These are phyloP conservation scores for Candida frijolesensis DNA, from an alignment of 1,139 yeast species.

Conservation along the genomic window DNA sequence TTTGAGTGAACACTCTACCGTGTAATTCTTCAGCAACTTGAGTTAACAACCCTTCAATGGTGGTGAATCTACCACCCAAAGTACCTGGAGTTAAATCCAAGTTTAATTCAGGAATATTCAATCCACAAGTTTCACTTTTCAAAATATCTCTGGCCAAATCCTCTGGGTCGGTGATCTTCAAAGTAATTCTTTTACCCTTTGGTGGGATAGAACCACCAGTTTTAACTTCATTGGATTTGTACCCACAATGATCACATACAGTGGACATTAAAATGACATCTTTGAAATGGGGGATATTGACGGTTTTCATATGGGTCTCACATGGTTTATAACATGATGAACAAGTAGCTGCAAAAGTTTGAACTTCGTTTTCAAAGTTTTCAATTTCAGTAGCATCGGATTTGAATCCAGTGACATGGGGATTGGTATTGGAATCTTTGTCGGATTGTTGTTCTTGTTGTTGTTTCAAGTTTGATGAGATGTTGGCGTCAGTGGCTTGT, in stretches of 20 bases:
- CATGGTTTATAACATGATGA: constrained; percentile 83
- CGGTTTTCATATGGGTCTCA: constrained; percentile 95
- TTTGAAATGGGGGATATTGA: constrained; percentile 95
- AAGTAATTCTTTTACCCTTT: constrained; percentile 73
- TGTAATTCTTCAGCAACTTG: constrained; percentile 92
- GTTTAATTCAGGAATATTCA: constrained; percentile 82
- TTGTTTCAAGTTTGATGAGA: constrained; percentile 26
- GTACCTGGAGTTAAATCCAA: constrained; percentile 96
- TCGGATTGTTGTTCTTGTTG: constrained; percentile 7
- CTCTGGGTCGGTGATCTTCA: constrained; percentile 85
- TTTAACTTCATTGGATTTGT: constrained; percentile 95
- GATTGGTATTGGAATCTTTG: constrained; percentile 34
- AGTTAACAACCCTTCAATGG: constrained; percentile 86
- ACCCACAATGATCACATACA: constrained; percentile 89
- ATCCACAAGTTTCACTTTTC: constrained; percentile 91
- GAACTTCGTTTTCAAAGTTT: constrained; percentile 85
- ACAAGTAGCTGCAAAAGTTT: constrained; percentile 89
- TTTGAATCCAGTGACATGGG: constrained; percentile 56
- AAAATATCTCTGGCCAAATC: constrained; percentile 93
- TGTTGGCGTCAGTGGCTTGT: constrained; percentile 37
- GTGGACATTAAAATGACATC: constrained; percentile 98
- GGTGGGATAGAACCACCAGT: constrained; percentile 97
- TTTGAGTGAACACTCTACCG: constrained; percentile 78
- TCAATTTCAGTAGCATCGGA: constrained; percentile 81
- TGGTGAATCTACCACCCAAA: constrained; percentile 96